phyloP scores from a whole-genome alignment of 345 rosid species.

The Brassica napus region Da-Ae NC_063451.1:28321001-28321500 shows the following conservation, averaged over 20 bases:
- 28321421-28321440: not conserved
- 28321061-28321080: constrained; percentile 17
- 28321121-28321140: constrained; percentile 2
- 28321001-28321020: not conserved
- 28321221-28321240: constrained; percentile 23
- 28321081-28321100: constrained; percentile 20
- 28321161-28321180: not conserved
- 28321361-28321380: constrained; percentile 21
- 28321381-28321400: not conserved
- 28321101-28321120: constrained; percentile 24
- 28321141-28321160: not conserved
- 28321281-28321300: constrained; percentile 24
- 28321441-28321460: constrained; percentile 1
- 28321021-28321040: not conserved
- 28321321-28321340: not conserved
- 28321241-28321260: constrained; percentile 23
- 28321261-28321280: constrained; percentile 14
- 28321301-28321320: not conserved
- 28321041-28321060: constrained; percentile 32
- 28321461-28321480: constrained; percentile 26
- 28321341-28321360: not conserved
- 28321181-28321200: not conserved
- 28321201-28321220: constrained; percentile 29
- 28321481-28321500: too few relatives aligned
- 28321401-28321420: not conserved